Percentiles rank a stretch among this genome's conserved stretches.
These are phyloP conservation scores for Calamus simplicifolius DNA, from an alignment of 176 grass and related monocot genomes.

Conservation along the genomic window DNA sequence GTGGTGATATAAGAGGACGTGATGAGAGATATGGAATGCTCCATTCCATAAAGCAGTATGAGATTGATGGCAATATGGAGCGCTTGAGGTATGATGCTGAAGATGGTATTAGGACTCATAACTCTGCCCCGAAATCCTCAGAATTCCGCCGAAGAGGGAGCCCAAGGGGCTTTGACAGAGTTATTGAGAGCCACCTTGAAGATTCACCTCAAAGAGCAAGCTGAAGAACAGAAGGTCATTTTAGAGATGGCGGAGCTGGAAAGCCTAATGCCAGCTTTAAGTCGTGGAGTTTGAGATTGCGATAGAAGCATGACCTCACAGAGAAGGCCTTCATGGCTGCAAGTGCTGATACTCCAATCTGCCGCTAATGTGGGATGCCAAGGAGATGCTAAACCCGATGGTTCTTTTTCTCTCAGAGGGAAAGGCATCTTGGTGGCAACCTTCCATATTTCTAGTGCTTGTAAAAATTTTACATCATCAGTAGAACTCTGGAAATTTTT, in stretches of 20 bases:
- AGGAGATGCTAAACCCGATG: conserved; percentile 21
- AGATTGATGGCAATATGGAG: conserved; percentile 30
- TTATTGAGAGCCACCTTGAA: conserved; percentile 31
- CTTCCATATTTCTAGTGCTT: conserved; percentile 33
- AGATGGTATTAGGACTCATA: conserved; percentile 37
- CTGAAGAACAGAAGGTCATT: conserved; percentile 27
- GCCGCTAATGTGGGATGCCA: conserved; percentile 22
- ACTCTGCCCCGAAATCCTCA: conserved; percentile 38
- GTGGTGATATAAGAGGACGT: conserved; percentile 33
- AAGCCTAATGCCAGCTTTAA: conserved; percentile 19
- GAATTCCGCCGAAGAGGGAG: conserved; percentile 40
- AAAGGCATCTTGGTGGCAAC: conserved; percentile 36
- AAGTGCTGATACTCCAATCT: too few species aligned
- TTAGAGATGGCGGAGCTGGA: conserved; percentile 13
- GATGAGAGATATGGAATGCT: conserved; percentile 33
- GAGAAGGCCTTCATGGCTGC: conserved; percentile 28
- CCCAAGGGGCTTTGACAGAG: conserved; percentile 39
- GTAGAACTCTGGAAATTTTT: conserved; percentile 29
- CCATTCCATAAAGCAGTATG: conserved; percentile 40
- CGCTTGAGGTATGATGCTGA: conserved; percentile 31
- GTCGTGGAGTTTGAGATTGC: conserved; percentile 6
- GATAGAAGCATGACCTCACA: conserved; percentile 17
- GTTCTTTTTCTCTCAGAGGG: conserved; percentile 18
- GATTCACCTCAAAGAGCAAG: conserved; percentile 30
- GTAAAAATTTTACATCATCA: conserved; percentile 58